Conservation (phyloP, 768 basidiomycete species). For the Leccinellum albellum region DNA sequence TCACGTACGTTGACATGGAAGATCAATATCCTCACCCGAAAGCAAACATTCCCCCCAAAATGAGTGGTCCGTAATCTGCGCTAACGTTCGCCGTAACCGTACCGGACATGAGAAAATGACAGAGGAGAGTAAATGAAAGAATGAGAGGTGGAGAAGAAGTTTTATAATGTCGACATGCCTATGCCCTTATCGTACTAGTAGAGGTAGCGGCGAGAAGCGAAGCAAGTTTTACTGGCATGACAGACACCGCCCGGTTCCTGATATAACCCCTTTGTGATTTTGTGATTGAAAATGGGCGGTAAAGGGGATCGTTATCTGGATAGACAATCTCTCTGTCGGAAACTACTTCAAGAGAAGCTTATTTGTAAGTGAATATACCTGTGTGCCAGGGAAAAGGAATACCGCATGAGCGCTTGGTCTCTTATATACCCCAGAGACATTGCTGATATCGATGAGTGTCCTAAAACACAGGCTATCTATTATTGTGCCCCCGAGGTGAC, state of each 20-base stretch:
- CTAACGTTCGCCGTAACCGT: neutral
- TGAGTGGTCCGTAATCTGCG: constrained; percentile 16
- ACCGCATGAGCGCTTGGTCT: neutral
- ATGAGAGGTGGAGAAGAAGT: neutral
- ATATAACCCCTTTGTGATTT: neutral
- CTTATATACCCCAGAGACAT: neutral
- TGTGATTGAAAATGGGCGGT: neutral
- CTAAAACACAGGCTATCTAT: neutral
- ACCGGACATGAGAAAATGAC: constrained; percentile 2
- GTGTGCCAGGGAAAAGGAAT: neutral
- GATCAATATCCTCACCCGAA: constrained; percentile 10
- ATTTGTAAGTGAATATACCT: neutral
- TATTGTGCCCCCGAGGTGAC: neutral
- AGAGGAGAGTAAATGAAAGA: neutral
- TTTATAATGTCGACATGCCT: neutral
- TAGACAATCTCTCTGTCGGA: neutral
- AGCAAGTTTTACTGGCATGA: neutral
- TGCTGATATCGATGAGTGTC: neutral
- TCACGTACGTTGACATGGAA: neutral
- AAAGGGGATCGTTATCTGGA: neutral
- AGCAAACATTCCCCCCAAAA: constrained; percentile 23
- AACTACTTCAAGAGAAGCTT: neutral
- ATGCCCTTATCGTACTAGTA: neutral
- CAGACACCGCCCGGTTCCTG: neutral
- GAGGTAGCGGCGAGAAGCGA: neutral